Conservation (phyloP, 176 grass and related monocot genomes). For the Phoenix roebelenii region DNA sequence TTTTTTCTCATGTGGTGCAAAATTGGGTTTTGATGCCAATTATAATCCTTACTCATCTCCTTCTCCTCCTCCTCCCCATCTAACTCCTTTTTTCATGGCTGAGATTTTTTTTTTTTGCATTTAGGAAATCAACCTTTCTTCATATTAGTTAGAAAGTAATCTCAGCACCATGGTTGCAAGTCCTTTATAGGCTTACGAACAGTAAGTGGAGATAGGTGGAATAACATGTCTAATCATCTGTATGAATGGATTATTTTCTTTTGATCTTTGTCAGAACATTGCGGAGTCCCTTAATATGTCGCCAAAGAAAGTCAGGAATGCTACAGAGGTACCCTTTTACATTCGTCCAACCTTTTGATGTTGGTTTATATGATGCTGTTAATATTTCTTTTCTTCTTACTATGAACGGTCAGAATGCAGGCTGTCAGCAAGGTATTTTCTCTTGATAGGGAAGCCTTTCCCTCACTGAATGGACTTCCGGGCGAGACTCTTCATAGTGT, state of each 20-base stretch:
- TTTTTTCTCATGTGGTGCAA: too few species aligned
- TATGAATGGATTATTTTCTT: not conserved
- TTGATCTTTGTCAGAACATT: conserved; percentile 54
- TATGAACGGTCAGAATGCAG: conserved; percentile 33
- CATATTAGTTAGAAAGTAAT: too few species aligned
- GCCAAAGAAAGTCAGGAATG: conserved; percentile 66
- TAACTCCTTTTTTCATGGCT: too few species aligned
- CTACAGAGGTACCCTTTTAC: conserved; percentile 39
- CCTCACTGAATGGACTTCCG: conserved; percentile 57
- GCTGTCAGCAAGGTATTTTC: conserved; percentile 68
- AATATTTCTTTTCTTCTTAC: conserved; percentile 20
- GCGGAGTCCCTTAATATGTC: conserved; percentile 70
- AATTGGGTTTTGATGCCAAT: too few species aligned
- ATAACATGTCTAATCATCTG: not conserved
- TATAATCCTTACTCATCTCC: too few species aligned
- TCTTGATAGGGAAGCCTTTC: conserved; percentile 81
- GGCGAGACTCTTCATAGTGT: conserved; percentile 84
- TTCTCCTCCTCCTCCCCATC: too few species aligned
- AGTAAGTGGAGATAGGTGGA: too few species aligned
- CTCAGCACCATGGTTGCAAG: too few species aligned
- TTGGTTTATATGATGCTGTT: conserved; percentile 10
- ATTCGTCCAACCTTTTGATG: not conserved
- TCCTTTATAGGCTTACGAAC: too few species aligned
- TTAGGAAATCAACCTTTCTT: too few species aligned
- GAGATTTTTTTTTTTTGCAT: too few species aligned